These are phyloP conservation scores for Ustulina deusta DNA, from an alignment of 2,329 filamentous ascomycete genomes.

Conservation along the genomic window DNA sequence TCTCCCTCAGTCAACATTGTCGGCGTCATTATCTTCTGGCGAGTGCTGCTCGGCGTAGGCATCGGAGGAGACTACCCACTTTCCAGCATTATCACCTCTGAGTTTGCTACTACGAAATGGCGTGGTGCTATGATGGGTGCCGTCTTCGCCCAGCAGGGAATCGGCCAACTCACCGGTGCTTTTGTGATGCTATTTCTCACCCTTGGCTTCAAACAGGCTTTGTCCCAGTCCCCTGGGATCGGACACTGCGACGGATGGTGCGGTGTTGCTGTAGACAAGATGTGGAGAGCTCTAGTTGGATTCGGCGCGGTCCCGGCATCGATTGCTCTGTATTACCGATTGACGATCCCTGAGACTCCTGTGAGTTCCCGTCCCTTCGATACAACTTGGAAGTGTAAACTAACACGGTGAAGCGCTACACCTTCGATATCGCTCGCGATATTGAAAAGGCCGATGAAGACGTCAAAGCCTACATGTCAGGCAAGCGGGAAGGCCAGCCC, in stretches of 20 bases:
- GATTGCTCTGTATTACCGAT: slow-evolving; percentile 80
- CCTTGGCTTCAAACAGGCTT: slow-evolving; percentile 74
- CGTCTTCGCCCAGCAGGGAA: slow-evolving; percentile 88
- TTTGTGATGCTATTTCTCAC: slow-evolving; percentile 82
- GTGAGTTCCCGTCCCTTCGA: slow-evolving; percentile 38
- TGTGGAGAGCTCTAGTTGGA: slow-evolving; percentile 86
- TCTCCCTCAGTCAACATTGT: slow-evolving; percentile 73
- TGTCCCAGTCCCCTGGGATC: slow-evolving; percentile 63
- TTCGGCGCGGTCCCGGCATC: slow-evolving; percentile 84
- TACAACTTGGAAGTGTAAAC: slow-evolving; percentile 17
- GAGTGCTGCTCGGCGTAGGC: slow-evolving; percentile 79
- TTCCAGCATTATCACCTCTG: slow-evolving; percentile 85
- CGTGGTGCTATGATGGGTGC: slow-evolving; percentile 86
- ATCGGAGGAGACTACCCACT: slow-evolving; percentile 86
- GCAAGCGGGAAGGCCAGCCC: slow-evolving; percentile 70
- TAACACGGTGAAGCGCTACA: slow-evolving; percentile 69
- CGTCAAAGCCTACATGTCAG: slow-evolving; percentile 78
- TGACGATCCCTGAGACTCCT: slow-evolving; percentile 89
- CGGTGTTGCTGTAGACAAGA: slow-evolving; percentile 81
- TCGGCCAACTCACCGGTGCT: slow-evolving; percentile 81
- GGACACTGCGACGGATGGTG: slow-evolving; percentile 73
- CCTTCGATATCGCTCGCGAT: slow-evolving; percentile 82
- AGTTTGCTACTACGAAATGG: slow-evolving; percentile 89
- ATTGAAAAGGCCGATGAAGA: slow-evolving; percentile 80
- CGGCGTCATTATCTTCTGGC: slow-evolving; percentile 82